Conservation (phyloP, 1,139 yeast species). For the Meyerozyma elateridarum region DNA sequence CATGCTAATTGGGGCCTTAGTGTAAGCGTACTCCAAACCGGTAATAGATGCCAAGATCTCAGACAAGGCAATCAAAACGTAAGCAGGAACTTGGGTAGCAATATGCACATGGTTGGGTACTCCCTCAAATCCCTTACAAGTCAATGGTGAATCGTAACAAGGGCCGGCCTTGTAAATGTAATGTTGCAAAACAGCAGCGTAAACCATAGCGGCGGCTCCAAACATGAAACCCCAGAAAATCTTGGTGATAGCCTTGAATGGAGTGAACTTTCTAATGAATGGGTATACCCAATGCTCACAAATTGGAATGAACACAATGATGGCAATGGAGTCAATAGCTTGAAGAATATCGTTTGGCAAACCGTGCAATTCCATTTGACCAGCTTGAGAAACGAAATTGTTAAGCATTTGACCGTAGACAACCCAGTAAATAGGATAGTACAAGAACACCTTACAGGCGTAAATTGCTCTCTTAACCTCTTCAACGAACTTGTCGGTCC, state of each 20-base stretch:
- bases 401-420: conserved; percentile 64
- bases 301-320: conserved; percentile 59
- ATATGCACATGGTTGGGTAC: conserved; percentile 54
- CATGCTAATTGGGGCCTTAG: conserved; percentile 62
- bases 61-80: conserved; percentile 55
- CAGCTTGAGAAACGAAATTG: conserved; percentile 64
- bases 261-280: conserved; percentile 48
- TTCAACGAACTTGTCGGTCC: conserved; percentile 61
- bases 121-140: conserved; percentile 14
- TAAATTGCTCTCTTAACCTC: conserved; percentile 54
- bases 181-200: conserved; percentile 80
- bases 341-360: conserved; percentile 66
- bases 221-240: conserved; percentile 73
- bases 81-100: conserved; percentile 62
- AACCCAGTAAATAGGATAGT: conserved; percentile 64
- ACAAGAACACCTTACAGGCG: conserved; percentile 61
- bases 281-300: conserved; percentile 54
- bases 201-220: conserved; percentile 65
- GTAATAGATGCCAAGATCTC: conserved; percentile 66
- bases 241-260: conserved; percentile 66
- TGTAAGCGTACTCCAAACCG: conserved; percentile 66
- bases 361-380: conserved; percentile 57
- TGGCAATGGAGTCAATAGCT: conserved; percentile 56
- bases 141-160: conserved; percentile 59
- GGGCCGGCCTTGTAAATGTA: conserved; percentile 70